Percentiles rank a stretch among this genome's conserved stretches.
Conservation (phyloP, 495 filamentous ascomycete species). For the Penicillium coprophilum region DNA sequence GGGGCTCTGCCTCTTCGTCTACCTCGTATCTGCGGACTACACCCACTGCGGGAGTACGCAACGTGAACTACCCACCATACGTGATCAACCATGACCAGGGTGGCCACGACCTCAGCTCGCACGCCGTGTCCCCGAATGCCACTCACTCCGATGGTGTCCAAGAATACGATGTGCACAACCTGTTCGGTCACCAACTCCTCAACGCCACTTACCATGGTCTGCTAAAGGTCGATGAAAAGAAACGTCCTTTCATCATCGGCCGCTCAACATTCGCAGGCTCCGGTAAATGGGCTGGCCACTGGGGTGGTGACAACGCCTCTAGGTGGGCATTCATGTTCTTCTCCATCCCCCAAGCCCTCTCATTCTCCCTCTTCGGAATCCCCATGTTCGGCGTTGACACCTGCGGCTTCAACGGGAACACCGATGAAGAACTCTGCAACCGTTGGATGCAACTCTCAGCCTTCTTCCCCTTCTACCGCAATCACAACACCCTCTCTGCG, state of each 20-base stretch:
- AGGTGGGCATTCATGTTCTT: slow-evolving; percentile 71
- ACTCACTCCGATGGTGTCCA: slow-evolving; percentile 69
- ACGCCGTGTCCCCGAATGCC: slow-evolving; percentile 75
- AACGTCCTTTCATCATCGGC: slow-evolving; percentile 84
- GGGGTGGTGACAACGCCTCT: slow-evolving; percentile 81
- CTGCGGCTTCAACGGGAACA: slow-evolving; percentile 75
- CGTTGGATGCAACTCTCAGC: slow-evolving; percentile 86
- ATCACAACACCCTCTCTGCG: slow-evolving; percentile 69
- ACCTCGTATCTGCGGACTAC: slow-evolving; percentile 59
- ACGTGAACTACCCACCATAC: slow-evolving; percentile 79
- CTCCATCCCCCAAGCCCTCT: slow-evolving; percentile 77
- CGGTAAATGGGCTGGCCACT: slow-evolving; percentile 82
- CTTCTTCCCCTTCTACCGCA: slow-evolving; percentile 88
- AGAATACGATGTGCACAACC: slow-evolving; percentile 81
- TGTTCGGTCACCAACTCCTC: slow-evolving; percentile 72
- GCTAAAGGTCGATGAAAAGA: slow-evolving; percentile 56
- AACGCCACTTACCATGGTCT: slow-evolving; percentile 80
- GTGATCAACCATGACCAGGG: slow-evolving; percentile 72
- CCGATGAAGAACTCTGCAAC: slow-evolving; percentile 72
- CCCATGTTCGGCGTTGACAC: slow-evolving; percentile 87
- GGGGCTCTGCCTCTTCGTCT: slow-evolving; percentile 37
- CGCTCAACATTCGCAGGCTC: slow-evolving; percentile 79
- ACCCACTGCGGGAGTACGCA: slow-evolving; percentile 67
- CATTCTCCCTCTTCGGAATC: slow-evolving; percentile 78
- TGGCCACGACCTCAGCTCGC: slow-evolving; percentile 66